A percentile compares a stretch with the other conserved stretches of the same genome.
These are phyloP conservation scores for Hirsutella rhossiliensis DNA, from an alignment of 2,329 filamentous ascomycete genomes.

Conservation along the genomic window DNA sequence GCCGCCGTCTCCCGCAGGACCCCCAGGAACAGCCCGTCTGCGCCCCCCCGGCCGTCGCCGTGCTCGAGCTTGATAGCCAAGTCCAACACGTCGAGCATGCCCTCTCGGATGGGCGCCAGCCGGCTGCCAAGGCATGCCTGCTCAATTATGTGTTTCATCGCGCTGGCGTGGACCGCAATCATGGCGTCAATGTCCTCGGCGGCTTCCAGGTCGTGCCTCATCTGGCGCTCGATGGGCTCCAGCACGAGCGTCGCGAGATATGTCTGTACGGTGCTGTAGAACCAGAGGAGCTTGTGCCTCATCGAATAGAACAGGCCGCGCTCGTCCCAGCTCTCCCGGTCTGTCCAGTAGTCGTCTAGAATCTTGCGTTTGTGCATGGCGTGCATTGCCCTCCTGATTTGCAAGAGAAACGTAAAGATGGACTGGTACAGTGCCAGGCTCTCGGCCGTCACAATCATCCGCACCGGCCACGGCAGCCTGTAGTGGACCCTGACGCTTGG, in stretches of 20 bases:
- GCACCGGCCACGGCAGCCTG: constrained; percentile 51
- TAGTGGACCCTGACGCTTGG: constrained; percentile 55
- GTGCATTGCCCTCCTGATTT: constrained; percentile 59
- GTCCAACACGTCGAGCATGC: constrained; percentile 66
- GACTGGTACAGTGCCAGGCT: constrained; percentile 56
- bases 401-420: constrained; percentile 65
- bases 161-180: constrained; percentile 56
- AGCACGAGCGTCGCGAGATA: constrained; percentile 69
- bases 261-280: constrained; percentile 59
- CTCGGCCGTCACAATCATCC: constrained; percentile 59
- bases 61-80: constrained; percentile 59
- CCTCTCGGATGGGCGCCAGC: constrained; percentile 57
- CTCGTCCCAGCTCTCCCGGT: constrained; percentile 26
- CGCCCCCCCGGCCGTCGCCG: constrained; percentile 25
- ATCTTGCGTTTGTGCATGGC: constrained; percentile 47
- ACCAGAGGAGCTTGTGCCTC: constrained; percentile 64
- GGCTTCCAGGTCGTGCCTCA: constrained; percentile 43
- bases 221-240: constrained; percentile 40
- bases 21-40: constrained; percentile 32
- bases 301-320: constrained; percentile 44
- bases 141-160: constrained; percentile 48
- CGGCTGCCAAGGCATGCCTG: constrained; percentile 59
- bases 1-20: constrained; percentile 43
- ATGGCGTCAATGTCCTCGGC: constrained; percentile 72
- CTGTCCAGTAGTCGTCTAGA: constrained; percentile 25